Evolutionary conservation across 1,284 basidiomycete genomes (phyloP).

Genomic region (Trichosporon sp.): DNA sequence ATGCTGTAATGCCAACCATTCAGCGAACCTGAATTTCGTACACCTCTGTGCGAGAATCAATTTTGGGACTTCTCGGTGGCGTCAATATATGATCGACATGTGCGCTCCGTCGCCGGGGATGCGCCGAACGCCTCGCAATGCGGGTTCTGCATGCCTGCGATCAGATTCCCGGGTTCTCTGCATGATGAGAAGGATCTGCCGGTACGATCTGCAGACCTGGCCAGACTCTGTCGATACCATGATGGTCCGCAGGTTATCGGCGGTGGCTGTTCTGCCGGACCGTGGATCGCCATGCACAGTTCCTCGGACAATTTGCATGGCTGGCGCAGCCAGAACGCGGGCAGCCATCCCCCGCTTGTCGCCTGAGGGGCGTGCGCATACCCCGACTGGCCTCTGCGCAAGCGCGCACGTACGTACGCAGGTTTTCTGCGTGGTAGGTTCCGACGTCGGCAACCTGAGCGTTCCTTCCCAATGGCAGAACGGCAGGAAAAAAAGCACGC

Average conservation of each 20-base stretch:
- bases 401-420: neutral
- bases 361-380: neutral
- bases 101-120: neutral
- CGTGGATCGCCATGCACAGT: neutral
- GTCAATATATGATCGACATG: constrained; percentile 3
- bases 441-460: neutral
- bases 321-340: neutral
- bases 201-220: neutral
- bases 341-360: neutral
- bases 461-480: neutral
- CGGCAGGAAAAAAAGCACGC: neutral
- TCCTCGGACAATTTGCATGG: neutral
- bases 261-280: neutral
- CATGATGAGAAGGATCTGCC: neutral
- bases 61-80: neutral
- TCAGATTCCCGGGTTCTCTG: neutral
- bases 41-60: neutral
- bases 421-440: neutral
- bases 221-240: neutral
- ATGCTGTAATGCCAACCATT: neutral
- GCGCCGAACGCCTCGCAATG: neutral
- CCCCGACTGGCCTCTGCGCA: neutral
- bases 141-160: neutral
- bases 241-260: neutral
- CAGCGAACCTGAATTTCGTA: neutral